phyloP scores from a whole-genome alignment of 139 green algal genomes.

The Tetradesmus lagerheimii region DNA sequence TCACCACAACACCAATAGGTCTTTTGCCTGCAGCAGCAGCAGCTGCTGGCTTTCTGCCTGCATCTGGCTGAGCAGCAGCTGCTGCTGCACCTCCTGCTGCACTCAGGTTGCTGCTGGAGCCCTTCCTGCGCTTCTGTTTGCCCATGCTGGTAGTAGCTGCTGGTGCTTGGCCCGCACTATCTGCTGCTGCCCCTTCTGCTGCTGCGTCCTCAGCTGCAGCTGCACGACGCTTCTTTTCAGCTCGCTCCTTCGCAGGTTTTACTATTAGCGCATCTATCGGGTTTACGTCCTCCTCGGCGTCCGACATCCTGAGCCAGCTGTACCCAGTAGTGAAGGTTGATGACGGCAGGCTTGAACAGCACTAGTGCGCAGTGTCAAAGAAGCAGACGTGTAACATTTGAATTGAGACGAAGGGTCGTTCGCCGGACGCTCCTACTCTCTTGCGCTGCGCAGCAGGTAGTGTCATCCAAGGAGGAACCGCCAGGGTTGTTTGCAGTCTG shows the following conservation, averaged over 20 bases:
- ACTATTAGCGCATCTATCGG: neutral
- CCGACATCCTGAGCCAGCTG: neutral
- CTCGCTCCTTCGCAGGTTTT: neutral
- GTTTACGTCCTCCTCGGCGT: neutral
- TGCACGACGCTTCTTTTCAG: neutral
- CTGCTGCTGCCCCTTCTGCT: neutral
- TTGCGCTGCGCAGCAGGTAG: neutral
- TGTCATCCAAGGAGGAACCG: neutral
- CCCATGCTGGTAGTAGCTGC: neutral
- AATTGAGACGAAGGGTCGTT: neutral
- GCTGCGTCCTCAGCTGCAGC: neutral
- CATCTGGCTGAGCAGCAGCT: neutral
- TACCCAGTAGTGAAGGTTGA: neutral
- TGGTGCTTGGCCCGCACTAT: neutral
- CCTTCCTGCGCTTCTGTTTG: neutral
- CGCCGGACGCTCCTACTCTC: neutral
- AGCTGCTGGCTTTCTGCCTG: neutral
- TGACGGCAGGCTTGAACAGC: neutral
- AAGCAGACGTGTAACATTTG: too few species aligned
- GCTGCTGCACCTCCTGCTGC: neutral
- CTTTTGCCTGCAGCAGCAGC: neutral
- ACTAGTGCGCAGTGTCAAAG: neutral
- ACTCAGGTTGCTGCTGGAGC: neutral
- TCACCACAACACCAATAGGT: constrained; percentile 5
- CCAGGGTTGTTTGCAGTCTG: neutral